phyloP scores from a whole-genome alignment of 371 early-diverging fungal genomes.

The Dichotomocladium elegans region DNA sequence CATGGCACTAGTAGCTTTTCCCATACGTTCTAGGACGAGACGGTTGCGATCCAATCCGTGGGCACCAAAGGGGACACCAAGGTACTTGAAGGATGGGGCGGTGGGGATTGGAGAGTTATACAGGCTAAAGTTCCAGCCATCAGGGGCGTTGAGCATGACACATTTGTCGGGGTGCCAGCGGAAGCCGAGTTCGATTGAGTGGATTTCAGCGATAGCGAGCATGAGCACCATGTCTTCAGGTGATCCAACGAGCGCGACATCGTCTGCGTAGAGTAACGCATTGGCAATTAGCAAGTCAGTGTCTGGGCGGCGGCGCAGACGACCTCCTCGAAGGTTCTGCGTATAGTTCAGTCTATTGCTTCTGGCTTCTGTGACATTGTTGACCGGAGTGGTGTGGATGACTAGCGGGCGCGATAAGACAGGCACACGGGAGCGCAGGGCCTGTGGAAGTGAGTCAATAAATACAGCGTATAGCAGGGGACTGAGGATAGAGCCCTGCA shows the following conservation, averaged over 20 bases:
- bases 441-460: constrained; percentile 9
- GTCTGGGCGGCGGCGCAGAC: too few species aligned
- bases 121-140: neutral
- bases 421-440: constrained; percentile 13
- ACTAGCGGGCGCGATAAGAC: constrained; percentile 18
- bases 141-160: neutral
- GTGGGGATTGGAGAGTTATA: neutral
- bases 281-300: neutral
- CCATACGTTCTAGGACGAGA: neutral
- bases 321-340: too few species aligned
- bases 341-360: too few species aligned
- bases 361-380: too few species aligned
- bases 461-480: constrained; percentile 15
- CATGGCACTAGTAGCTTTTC: constrained; percentile 2
- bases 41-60: neutral
- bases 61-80: constrained; percentile 4
- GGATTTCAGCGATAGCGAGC: constrained; percentile 1
- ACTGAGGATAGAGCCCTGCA: constrained; percentile 20
- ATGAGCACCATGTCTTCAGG: neutral
- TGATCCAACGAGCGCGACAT: constrained; percentile 14
- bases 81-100: neutral
- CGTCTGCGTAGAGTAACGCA: constrained; percentile 13
- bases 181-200: constrained; percentile 9
- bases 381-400: too few species aligned
- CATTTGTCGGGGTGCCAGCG: constrained; percentile 19